Conservation (phyloP, 2,329 filamentous ascomycete species). For the Colletotrichum australisinense region DNA sequence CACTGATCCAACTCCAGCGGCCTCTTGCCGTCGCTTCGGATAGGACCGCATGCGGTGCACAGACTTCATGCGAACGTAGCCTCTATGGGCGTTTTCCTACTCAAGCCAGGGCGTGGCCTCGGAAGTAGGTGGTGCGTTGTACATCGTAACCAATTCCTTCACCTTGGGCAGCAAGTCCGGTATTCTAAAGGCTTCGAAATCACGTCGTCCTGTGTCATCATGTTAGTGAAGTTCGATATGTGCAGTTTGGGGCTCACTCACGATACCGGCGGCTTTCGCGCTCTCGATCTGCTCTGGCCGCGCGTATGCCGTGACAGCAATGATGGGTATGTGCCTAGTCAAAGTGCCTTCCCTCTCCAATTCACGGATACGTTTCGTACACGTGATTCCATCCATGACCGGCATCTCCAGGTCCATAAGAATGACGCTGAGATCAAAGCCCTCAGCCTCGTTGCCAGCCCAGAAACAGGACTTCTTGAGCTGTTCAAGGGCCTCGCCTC, state of each 20-base stretch:
- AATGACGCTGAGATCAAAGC: slow-evolving; percentile 72
- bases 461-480: slow-evolving; percentile 68
- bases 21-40: neutral
- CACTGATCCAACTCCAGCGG: neutral
- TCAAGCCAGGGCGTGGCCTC: neutral
- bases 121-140: slow-evolving; percentile 46
- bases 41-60: neutral
- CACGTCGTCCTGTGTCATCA: slow-evolving; percentile 69
- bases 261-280: slow-evolving; percentile 79
- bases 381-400: slow-evolving; percentile 84
- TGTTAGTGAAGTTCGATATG: slow-evolving; percentile 1
- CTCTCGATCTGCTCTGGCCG: slow-evolving; percentile 78
- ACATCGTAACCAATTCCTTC: slow-evolving; percentile 62
- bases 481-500: slow-evolving; percentile 68
- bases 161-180: slow-evolving; percentile 77
- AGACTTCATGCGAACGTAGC: slow-evolving; percentile 7
- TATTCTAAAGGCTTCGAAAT: slow-evolving; percentile 83
- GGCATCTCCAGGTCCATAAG: slow-evolving; percentile 89
- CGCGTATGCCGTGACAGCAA: slow-evolving; percentile 86
- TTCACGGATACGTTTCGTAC: slow-evolving; percentile 75
- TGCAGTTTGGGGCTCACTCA: slow-evolving; percentile 52
- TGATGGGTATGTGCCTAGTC: slow-evolving; percentile 77
- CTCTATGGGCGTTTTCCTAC: neutral
- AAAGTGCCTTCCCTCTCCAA: slow-evolving; percentile 73
- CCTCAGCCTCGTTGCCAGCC: slow-evolving; percentile 58